These are phyloP conservation scores for Carex parvula DNA, from an alignment of 176 grass and related monocot species.

Conservation along the genomic window DNA sequence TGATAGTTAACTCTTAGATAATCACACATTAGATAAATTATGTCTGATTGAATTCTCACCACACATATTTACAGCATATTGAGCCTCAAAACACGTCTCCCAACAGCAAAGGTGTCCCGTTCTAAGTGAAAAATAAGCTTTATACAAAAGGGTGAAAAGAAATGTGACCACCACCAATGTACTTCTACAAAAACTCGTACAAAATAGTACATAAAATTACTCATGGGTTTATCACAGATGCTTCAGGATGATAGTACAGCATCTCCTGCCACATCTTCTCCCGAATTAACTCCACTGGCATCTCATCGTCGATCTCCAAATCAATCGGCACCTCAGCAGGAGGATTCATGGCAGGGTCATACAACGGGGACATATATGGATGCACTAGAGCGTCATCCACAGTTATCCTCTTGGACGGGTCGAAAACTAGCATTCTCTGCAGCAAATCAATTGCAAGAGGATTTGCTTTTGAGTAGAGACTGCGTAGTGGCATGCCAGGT, in stretches of 20 bases:
- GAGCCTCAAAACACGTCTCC: neutral
- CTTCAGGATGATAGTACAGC: constrained; percentile 40
- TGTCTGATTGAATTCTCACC: neutral
- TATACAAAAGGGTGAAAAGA: constrained; percentile 8
- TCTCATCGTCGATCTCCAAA: constrained; percentile 41
- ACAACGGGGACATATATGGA: constrained; percentile 39
- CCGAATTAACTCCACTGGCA: constrained; percentile 37
- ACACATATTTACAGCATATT: constrained; percentile 17
- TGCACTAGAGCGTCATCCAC: constrained; percentile 34
- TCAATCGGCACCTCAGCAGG: constrained; percentile 39
- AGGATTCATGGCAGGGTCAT: constrained; percentile 31
- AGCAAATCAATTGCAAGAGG: constrained; percentile 40
- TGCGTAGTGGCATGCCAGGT: constrained; percentile 31
- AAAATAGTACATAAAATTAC: constrained; percentile 23
- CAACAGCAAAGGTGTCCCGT: constrained; percentile 6
- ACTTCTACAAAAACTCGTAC: constrained; percentile 14
- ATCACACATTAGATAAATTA: constrained; percentile 13
- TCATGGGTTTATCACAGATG: constrained; percentile 19
- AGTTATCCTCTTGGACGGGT: constrained; percentile 37
- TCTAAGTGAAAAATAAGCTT: constrained; percentile 11
- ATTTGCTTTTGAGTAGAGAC: constrained; percentile 37
- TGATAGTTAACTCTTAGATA: constrained; percentile 12
- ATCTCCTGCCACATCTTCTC: constrained; percentile 52
- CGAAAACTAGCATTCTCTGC: constrained; percentile 43
- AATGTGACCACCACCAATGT: constrained; percentile 1